Percentiles rank a stretch among this genome's conserved stretches.
Conservation (phyloP, 192 early-diverging fungal species). For the Coemansia sp. region DNA sequence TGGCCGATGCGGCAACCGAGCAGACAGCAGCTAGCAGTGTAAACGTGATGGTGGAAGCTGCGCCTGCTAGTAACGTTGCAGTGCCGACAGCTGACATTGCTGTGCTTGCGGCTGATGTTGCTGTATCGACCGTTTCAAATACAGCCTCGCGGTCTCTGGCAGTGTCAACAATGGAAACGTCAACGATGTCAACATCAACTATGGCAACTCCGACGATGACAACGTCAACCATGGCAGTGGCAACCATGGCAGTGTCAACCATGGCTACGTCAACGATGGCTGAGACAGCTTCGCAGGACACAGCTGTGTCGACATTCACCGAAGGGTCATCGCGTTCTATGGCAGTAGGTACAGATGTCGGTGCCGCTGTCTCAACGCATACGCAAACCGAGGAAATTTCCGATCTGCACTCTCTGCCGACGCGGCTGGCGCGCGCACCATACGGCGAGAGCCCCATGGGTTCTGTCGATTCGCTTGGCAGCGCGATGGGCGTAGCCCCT, state of each 20-base stretch:
- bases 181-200: neutral
- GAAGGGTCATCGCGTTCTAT: neutral
- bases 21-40: neutral
- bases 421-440: neutral
- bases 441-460: neutral
- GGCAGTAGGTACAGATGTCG: neutral
- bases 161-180: neutral
- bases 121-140: neutral
- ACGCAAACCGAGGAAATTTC: neutral
- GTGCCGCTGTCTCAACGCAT: neutral
- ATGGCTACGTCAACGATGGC: too few relatives aligned
- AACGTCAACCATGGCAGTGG: too few relatives aligned
- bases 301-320: neutral
- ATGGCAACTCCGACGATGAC: too few relatives aligned
- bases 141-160: neutral
- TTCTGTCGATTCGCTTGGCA: conserved; percentile 12
- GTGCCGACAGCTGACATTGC: neutral
- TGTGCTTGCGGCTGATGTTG: neutral
- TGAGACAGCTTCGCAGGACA: neutral
- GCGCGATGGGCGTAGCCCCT: neutral
- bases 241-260: neutral
- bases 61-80: neutral
- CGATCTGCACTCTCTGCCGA: neutral
- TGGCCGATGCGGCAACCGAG: neutral
- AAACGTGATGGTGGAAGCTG: neutral